Conservation (phyloP, 2,329 filamentous ascomycete species). For the Ophiocordyceps australis region DNA sequence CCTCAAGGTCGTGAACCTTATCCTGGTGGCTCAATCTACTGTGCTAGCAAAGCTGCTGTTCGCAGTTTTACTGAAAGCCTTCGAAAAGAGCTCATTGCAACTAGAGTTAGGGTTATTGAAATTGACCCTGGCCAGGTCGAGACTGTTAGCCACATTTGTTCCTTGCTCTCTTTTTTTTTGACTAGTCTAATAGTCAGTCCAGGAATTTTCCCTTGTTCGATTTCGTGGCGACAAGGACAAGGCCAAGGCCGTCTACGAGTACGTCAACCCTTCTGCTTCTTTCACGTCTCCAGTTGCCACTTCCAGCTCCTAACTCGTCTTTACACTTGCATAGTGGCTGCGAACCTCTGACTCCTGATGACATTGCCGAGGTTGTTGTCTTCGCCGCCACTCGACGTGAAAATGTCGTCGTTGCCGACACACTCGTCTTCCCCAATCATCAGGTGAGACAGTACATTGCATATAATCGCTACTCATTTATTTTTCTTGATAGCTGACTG, state of each 20-base stretch:
- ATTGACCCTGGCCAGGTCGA: conserved; percentile 87
- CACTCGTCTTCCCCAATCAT: conserved; percentile 73
- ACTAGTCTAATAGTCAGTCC: conserved; percentile 1
- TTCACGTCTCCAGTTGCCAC: too few species aligned
- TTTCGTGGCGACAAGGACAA: conserved; percentile 81
- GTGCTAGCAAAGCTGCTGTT: conserved; percentile 80
- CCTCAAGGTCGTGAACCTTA: conserved; percentile 56
- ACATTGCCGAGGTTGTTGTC: conserved; percentile 81
- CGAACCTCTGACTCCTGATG: conserved; percentile 73
- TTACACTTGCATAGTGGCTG: too few species aligned
- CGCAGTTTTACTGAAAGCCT: conserved; percentile 69
- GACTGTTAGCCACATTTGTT: conserved; percentile 33
- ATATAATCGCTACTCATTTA: not conserved
- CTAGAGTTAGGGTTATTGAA: conserved; percentile 67
- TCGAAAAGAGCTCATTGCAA: conserved; percentile 66
- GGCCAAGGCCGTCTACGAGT: conserved; percentile 80
- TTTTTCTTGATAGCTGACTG: not conserved
- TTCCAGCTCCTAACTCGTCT: not conserved
- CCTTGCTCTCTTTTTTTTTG: not conserved
- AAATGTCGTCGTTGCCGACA: conserved; percentile 83
- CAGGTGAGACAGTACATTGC: conserved; percentile 36
- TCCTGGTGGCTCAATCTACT: conserved; percentile 76
- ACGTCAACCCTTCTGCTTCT: conserved; percentile 21
- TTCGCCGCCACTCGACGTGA: conserved; percentile 70
- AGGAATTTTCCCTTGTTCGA: conserved; percentile 77